Conservation (phyloP, 2,329 filamentous ascomycete genomes). For the Cercospora zeina region DNA sequence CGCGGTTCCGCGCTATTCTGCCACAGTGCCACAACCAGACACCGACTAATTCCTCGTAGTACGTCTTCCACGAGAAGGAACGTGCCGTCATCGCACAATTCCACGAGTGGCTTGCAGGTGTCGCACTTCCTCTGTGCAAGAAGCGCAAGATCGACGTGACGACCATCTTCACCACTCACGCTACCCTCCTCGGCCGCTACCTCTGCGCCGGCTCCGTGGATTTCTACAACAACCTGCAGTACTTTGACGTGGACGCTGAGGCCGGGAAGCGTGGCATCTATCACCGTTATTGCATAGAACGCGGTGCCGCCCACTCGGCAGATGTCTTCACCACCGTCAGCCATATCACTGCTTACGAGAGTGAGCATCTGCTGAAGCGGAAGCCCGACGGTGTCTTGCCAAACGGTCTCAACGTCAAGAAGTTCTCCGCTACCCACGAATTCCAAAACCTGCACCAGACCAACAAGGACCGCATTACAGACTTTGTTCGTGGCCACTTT, state of each 20-base stretch:
- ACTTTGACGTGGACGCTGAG: slow-evolving; percentile 94
- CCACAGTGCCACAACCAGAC: slow-evolving; percentile 17
- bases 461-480: slow-evolving; percentile 96
- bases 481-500: slow-evolving; percentile 97
- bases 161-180: slow-evolving; percentile 98
- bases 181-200: slow-evolving; percentile 90
- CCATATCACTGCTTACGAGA: slow-evolving; percentile 97
- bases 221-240: slow-evolving; percentile 98
- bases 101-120: slow-evolving; percentile 97
- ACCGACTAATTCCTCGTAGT: slow-evolving; percentile 55
- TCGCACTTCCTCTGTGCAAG: slow-evolving; percentile 86
- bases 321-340: slow-evolving; percentile 99
- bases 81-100: slow-evolving; percentile 96
- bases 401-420: slow-evolving; percentile 96
- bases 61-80: slow-evolving; percentile 87
- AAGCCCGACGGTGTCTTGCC: slow-evolving; percentile 96
- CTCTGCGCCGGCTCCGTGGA: slow-evolving; percentile 96
- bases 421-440: slow-evolving; percentile 97
- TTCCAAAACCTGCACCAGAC: slow-evolving; percentile 98
- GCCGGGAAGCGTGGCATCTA: slow-evolving; percentile 98
- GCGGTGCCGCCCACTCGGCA: slow-evolving; percentile 83
- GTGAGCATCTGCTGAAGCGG: slow-evolving; percentile 93
- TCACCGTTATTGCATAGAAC: slow-evolving; percentile 96
- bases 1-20: background rate
- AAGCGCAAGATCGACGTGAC: slow-evolving; percentile 94